Base-by-base conservation (phyloP, 202 grass and related monocot genomes). In the Thinopyrum obtusiflorum region DNA sequence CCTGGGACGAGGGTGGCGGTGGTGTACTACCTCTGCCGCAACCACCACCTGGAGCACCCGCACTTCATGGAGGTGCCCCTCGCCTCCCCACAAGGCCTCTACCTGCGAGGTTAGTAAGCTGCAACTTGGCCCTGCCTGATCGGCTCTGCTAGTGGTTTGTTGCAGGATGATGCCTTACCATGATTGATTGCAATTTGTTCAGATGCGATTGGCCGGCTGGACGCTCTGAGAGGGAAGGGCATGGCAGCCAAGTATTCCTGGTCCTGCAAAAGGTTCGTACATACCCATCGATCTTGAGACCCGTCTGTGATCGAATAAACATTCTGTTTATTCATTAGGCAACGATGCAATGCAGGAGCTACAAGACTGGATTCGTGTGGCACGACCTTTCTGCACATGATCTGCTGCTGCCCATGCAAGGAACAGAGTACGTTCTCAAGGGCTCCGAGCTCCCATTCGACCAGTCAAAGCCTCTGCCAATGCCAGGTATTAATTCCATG, bases 211-310 rank as follows among this genome's bases (percentile, higher is more conserved):
- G 73, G 68, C 14, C 89, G 92, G 66, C 87, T 97, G 28, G 94
- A 97, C 18, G 77, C 71, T 4, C 83, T 94, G 40, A 87, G 97
- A 86, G 93, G 97, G 4, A 96, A 88, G 72, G 83, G 90, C 65
- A 99, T 99, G 90, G 87, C 97, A 0, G 11, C 83, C 53, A 91
- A 94, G 87, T 99, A 99, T 66, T 94, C 97, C n/a, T 99, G 97
- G 97, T 96, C 97, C 65, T 99, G 88, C 89, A 99, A 94, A 67
- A 95, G 95, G 95, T 95, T 62, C 18, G 3, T 62, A 61, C 28
- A 57, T 23, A 13, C 57, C 13, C 39, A 80, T 80, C 21, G 3
- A 1, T 80, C 65, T 29, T 1, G 81, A 39, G 77, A 35, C 37
- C 37, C 26, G 11, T 82, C 21, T 59, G 25, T 26, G 12, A 4